phyloP scores from a whole-genome alignment of 768 basidiomycete species.

The Amanita thiersii region DNA sequence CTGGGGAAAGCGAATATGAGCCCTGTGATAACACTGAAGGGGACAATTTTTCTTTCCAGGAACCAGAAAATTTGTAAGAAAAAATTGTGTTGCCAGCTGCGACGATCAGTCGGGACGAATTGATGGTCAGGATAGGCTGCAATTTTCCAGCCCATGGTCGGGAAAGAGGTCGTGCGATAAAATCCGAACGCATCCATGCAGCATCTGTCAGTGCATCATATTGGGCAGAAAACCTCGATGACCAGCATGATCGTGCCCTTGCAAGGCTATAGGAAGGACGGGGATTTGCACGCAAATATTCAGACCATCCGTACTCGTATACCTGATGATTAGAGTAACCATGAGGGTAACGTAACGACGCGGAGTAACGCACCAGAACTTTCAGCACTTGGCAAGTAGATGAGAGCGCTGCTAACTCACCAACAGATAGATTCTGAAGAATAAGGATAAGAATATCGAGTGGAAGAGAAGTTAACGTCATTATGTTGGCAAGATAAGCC shows the following conservation, averaged over 20 bases:
- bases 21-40: conserved; percentile 20
- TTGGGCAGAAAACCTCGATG: conserved; percentile 30
- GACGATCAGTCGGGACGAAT: conserved; percentile 45
- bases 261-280: conserved; percentile 48
- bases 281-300: conserved; percentile 39
- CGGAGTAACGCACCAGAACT: conserved; percentile 31
- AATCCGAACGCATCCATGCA: conserved; percentile 41
- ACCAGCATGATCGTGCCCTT: conserved; percentile 35
- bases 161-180: conserved; percentile 59
- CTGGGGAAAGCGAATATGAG: neutral
- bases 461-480: conserved; percentile 31
- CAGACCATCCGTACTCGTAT: conserved; percentile 52
- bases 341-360: conserved; percentile 3
- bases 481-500: no score
- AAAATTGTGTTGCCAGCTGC: conserved; percentile 52
- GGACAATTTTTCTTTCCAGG: conserved; percentile 18
- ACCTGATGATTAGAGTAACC: conserved; percentile 40
- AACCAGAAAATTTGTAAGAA: conserved; percentile 41
- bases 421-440: conserved; percentile 33
- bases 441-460: conserved; percentile 49
- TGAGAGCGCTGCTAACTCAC: conserved; percentile 35
- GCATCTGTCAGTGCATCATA: conserved; percentile 47
- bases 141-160: conserved; percentile 47
- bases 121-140: conserved; percentile 51
- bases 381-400: conserved; percentile 30